A percentile compares a stretch with the other conserved stretches of the same genome.
Evolutionary conservation across 2,329 filamentous ascomycete species (phyloP).

Genomic region (Sporothrix variecibatus): DNA sequence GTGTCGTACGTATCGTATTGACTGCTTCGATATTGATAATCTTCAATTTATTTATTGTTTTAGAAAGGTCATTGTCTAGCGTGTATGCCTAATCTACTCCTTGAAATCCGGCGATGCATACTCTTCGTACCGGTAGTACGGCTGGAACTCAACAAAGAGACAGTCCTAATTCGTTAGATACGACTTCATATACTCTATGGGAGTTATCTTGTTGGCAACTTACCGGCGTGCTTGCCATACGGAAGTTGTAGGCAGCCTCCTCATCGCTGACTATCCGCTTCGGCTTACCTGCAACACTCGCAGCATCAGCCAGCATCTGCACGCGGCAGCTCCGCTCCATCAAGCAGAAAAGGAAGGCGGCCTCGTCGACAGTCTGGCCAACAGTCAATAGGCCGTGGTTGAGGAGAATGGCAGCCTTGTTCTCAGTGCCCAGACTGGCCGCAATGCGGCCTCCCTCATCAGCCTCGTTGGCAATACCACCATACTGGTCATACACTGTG

Average conservation of each 20-base stretch:
- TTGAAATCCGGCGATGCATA: constrained; percentile 26
- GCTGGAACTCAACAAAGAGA: constrained; percentile 55
- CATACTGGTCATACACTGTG: constrained; percentile 60
- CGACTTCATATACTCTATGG: neutral
- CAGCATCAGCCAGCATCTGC: constrained; percentile 62
- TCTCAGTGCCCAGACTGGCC: constrained; percentile 42
- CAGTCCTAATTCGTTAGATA: constrained; percentile 39
- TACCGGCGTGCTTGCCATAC: constrained; percentile 33
- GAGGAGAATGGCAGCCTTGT: constrained; percentile 55
- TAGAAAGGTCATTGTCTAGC: neutral
- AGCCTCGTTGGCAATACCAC: constrained; percentile 58
- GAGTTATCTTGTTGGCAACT: neutral
- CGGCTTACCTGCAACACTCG: constrained; percentile 33
- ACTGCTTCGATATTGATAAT: neutral
- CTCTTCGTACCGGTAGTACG: constrained; percentile 50
- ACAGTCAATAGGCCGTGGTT: constrained; percentile 65
- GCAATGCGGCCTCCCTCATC: constrained; percentile 60
- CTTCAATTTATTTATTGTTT: neutral
- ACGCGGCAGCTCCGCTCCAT: constrained; percentile 67
- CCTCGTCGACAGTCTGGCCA: constrained; percentile 63
- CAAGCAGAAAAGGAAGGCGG: constrained; percentile 61
- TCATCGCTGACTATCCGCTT: constrained; percentile 40
- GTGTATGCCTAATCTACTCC: neutral
- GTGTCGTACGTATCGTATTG: neutral
- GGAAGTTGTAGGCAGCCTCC: constrained; percentile 39